Conservation (phyloP, 345 rosid species). For the Eucalyptus erythrocorys region DNA sequence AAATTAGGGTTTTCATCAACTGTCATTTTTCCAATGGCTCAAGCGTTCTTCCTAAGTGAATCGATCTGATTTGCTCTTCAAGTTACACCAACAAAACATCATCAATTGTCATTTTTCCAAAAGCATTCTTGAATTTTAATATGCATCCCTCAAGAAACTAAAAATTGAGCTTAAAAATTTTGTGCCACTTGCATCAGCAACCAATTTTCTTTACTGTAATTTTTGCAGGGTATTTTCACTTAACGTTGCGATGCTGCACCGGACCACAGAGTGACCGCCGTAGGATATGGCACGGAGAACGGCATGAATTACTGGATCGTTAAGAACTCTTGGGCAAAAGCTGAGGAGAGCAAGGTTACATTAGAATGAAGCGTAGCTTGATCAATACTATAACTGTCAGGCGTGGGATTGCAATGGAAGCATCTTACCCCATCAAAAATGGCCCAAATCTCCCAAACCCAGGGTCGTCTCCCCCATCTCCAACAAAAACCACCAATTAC, state of each 20-base stretch:
- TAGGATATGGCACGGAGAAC: conserved; percentile 73
- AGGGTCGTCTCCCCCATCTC: conserved; percentile 86
- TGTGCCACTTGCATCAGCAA: background rate
- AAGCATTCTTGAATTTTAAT: background rate
- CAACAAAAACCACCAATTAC: conserved; percentile 53
- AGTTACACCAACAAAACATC: background rate
- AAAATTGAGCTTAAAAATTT: background rate
- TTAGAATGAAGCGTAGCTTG: conserved; percentile 53
- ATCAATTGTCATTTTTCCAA: background rate
- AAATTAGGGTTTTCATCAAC: no score
- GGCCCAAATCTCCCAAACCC: conserved; percentile 85
- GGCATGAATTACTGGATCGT: conserved; percentile 70
- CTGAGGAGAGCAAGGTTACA: conserved; percentile 83
- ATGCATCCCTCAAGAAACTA: background rate
- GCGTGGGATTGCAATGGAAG: conserved; percentile 75
- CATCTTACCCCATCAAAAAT: conserved; percentile 78
- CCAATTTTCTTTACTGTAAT: background rate
- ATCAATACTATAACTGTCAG: conserved; percentile 20
- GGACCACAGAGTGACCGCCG: conserved; percentile 81
- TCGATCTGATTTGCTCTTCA: background rate
- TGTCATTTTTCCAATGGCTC: background rate
- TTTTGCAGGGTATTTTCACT: conserved; percentile 56
- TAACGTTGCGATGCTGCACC: conserved; percentile 62
- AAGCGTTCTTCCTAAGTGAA: background rate
- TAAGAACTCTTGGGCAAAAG: conserved; percentile 64